phyloP scores from a whole-genome alignment of 805 yeast genomes.

The Teunomyces barrocoloradensis region DNA sequence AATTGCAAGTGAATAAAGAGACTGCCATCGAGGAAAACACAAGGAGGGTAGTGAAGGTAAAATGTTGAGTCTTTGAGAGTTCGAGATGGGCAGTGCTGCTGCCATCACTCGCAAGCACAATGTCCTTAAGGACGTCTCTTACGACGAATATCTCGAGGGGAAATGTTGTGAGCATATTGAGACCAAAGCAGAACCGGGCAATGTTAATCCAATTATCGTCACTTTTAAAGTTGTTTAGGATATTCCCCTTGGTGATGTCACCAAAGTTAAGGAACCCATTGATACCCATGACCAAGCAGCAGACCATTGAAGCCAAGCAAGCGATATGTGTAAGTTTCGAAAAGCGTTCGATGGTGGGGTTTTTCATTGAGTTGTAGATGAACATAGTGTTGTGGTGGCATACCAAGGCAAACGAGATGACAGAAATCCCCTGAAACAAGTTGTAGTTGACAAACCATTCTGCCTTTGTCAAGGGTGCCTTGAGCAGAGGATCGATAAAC shows the following conservation, averaged over 20 bases:
- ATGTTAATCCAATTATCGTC: constrained; percentile 74
- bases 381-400: constrained; percentile 94
- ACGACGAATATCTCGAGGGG: constrained; percentile 91
- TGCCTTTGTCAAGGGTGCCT: constrained; percentile 45
- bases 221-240: constrained; percentile 80
- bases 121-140: constrained; percentile 78
- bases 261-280: constrained; percentile 77
- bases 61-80: constrained; percentile 50
- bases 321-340: constrained; percentile 78
- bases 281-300: constrained; percentile 74
- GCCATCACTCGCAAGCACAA: constrained; percentile 32
- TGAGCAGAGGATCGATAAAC: constrained; percentile 42
- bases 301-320: constrained; percentile 75
- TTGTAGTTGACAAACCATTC: constrained; percentile 57
- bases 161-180: constrained; percentile 88
- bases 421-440: constrained; percentile 88
- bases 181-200: constrained; percentile 87
- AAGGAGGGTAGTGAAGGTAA: constrained; percentile 60
- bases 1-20: constrained; percentile 76
- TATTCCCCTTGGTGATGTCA: constrained; percentile 77
- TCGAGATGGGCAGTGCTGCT: constrained; percentile 36
- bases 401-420: constrained; percentile 90
- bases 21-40: constrained; percentile 71
- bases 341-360: constrained; percentile 75
- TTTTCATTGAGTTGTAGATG: constrained; percentile 77